A percentile compares a stretch with the other conserved stretches of the same genome.
These are phyloP conservation scores for Austroboletus niveus DNA, from an alignment of 1,284 basidiomycete genomes.

Conservation along the genomic window DNA sequence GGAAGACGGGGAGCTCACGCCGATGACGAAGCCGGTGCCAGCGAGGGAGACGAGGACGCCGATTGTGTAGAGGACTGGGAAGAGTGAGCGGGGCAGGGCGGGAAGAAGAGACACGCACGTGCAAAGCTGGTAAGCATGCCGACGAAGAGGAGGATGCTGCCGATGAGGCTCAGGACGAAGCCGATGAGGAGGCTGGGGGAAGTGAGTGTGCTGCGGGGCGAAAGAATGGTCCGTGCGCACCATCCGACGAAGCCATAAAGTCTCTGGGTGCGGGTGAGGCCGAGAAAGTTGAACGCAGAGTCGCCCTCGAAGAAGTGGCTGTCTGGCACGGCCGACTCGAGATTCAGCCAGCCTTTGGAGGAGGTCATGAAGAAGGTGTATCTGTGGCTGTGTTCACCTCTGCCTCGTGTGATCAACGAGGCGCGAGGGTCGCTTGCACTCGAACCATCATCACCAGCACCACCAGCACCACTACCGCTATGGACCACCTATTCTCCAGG, in stretches of 20 bases:
- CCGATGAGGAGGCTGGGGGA: slow-evolving; percentile 62
- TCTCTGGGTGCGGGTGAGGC: slow-evolving; percentile 74
- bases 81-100: not conserved
- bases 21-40: slow-evolving; percentile 89
- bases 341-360: slow-evolving; percentile 66
- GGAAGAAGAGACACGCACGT: slow-evolving; percentile 45
- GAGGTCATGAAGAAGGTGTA: slow-evolving; percentile 23
- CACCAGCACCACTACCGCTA: not conserved
- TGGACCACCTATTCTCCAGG: slow-evolving; percentile 13
- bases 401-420: slow-evolving; percentile 32
- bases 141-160: slow-evolving; percentile 75
- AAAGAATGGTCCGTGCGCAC: slow-evolving; percentile 38
- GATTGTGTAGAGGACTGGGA: slow-evolving; percentile 74
- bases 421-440: not conserved
- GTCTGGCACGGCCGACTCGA: slow-evolving; percentile 69
- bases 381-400: not conserved
- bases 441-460: too few species aligned
- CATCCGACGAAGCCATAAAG: slow-evolving; percentile 83
- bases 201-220: not conserved
- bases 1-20: slow-evolving; percentile 45
- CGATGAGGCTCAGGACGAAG: slow-evolving; percentile 79
- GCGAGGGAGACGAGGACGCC: slow-evolving; percentile 82
- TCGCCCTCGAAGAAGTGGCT: slow-evolving; percentile 80
- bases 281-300: slow-evolving; percentile 78
- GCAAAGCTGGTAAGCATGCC: slow-evolving; percentile 76